Percentiles rank a stretch among this genome's conserved stretches.
These are phyloP conservation scores for Lactarius trivialis DNA, from an alignment of 768 basidiomycete species.

Conservation along the genomic window DNA sequence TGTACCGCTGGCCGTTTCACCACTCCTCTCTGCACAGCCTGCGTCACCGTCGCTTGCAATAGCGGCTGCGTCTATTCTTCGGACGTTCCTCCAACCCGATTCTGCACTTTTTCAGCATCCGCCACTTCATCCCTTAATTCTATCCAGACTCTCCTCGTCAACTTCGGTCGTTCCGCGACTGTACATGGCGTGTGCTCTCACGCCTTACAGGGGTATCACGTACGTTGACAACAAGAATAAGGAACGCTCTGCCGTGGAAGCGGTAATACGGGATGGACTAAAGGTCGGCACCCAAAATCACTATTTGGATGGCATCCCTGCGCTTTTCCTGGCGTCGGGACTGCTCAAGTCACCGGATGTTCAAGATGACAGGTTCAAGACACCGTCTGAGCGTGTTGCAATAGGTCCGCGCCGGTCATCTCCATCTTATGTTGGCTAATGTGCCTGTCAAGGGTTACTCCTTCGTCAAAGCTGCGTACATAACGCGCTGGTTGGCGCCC, in stretches of 20 bases:
- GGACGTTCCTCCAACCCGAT: conserved; percentile 37
- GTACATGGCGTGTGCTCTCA: conserved; percentile 73
- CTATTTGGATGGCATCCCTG: conserved; percentile 69
- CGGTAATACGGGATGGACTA: conserved; percentile 73
- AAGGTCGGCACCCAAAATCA: conserved; percentile 78
- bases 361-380: conserved; percentile 32
- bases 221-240: conserved; percentile 64
- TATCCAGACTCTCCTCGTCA: conserved; percentile 33
- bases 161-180: conserved; percentile 47
- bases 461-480: conserved; percentile 65
- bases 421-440: neutral
- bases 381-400: conserved; percentile 45
- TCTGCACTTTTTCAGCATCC: conserved; percentile 31
- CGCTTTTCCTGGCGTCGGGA: conserved; percentile 51
- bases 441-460: conserved; percentile 44
- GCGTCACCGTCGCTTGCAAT: conserved; percentile 41
- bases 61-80: conserved; percentile 53
- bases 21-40: conserved; percentile 41
- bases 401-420: conserved; percentile 41
- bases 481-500: conserved; percentile 49
- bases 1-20: conserved; percentile 40
- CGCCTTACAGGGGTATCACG: conserved; percentile 56
- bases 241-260: conserved; percentile 49
- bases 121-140: conserved; percentile 43
- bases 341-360: conserved; percentile 35